Evolutionary conservation across 148 eudicot species (phyloP), one percentile per base, ranked within the genome.

Genomic region (Nepenthes mirabilis): DNA sequence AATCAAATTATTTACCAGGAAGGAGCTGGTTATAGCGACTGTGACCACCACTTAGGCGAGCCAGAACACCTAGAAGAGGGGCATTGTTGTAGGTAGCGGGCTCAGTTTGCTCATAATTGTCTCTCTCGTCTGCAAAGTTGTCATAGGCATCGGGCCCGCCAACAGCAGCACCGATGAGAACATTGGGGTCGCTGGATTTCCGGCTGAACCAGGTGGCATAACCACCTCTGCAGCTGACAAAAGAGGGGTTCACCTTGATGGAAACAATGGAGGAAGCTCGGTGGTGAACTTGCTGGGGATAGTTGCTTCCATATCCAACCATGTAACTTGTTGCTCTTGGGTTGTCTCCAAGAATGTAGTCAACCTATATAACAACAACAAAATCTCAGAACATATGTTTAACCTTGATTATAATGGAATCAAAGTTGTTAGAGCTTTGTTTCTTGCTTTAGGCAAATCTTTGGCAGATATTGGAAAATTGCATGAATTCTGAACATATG

Each of bases 21-120:
- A 49, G 83, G 45, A 88, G 96, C 73, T 93, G 99, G 77, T 79
- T 93, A 57, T 88, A 93, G 50, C 96, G 96, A 13, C 80, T 77
- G 61, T 84, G 90, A 55, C 95, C 97, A 37, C 61, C 82, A 52
- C 83, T 77, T 55, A 94, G 57, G 14, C 97, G 72, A 43, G 99
- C 97, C 47, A 94, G 70, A 40, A 94, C 73, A 9, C 99, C 99
- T 48, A 89, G 57, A 63, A 94, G 78, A 62, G 99, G 99, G 60
- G 99, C 99, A 72, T 94, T 94, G 83, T 89, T 94, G 58, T 94
- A 94, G 35, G 99, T 94, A 37, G 99, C 95, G 14, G 99, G 99
- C 76, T 89, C 99, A 12, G 99, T 94, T 73, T 94, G 99, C 76
- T 94, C 97, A 10, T 86, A 94, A 51, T 94, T 94, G 66, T 94